Percentiles rank a stretch among this genome's conserved stretches.
phyloP scores from a whole-genome alignment of 805 yeast genomes.

The Saturnispora sekii region DNA sequence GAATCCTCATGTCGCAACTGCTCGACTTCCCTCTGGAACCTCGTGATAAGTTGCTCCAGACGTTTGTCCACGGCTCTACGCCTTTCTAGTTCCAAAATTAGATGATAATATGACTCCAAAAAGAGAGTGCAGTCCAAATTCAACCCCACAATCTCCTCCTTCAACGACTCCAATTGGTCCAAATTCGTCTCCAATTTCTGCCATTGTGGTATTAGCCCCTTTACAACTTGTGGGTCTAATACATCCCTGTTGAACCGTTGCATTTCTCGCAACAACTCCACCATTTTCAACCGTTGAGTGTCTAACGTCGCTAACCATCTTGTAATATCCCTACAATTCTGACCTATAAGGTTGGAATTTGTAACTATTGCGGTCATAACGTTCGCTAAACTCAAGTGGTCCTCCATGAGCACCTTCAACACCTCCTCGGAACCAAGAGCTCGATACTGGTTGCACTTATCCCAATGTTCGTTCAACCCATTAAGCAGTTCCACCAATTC shows the following conservation, averaged over 20 bases:
- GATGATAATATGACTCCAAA: constrained; percentile 39
- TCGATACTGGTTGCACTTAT: constrained; percentile 50
- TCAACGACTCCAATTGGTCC: constrained; percentile 10
- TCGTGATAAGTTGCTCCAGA: constrained; percentile 31
- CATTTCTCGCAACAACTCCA: constrained; percentile 6
- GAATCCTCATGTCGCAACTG: constrained; percentile 36
- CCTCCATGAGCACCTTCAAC: constrained; percentile 39
- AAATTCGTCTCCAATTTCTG: constrained; percentile 8
- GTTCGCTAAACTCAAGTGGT: constrained; percentile 45
- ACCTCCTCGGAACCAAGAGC: constrained; percentile 30
- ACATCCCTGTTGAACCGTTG: constrained; percentile 5
- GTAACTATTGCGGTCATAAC: constrained; percentile 42
- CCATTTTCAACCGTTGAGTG: constrained; percentile 9
- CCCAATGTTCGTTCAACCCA: constrained; percentile 73
- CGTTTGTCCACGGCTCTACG: constrained; percentile 33
- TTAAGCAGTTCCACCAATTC: constrained; percentile 63
- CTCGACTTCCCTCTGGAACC: constrained; percentile 32
- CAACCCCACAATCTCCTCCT: constrained; percentile 14
- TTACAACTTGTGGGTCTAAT: constrained; percentile 8
- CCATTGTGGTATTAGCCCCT: constrained; percentile 1
- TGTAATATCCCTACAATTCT: constrained; percentile 23
- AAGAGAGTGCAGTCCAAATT: constrained; percentile 43
- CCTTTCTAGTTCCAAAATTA: constrained; percentile 44
- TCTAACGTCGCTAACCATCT: constrained; percentile 18
- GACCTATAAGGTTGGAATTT: constrained; percentile 23